A percentile compares a stretch with the other conserved stretches of the same genome.
phyloP scores from a whole-genome alignment of 2,329 filamentous ascomycete species.

The Monosporascus sp. region DNA sequence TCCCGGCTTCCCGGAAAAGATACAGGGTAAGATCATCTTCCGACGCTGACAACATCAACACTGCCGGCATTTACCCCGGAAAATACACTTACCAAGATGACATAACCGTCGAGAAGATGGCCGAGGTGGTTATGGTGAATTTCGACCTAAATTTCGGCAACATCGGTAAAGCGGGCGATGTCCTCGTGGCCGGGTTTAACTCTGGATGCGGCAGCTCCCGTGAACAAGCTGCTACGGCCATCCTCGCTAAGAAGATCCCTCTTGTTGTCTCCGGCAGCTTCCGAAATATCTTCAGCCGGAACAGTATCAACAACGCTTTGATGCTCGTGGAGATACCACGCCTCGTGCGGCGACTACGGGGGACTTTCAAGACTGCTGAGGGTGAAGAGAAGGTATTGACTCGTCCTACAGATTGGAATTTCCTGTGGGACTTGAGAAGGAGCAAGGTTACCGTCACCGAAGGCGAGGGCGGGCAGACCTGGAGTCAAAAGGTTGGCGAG shows the following conservation, averaged over 20 bases:
- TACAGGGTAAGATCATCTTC: conserved; percentile 68
- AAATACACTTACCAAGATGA: conserved; percentile 92
- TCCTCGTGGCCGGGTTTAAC: conserved; percentile 82
- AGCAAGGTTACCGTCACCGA: conserved; percentile 69
- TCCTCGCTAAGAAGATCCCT: conserved; percentile 74
- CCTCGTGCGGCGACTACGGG: conserved; percentile 60
- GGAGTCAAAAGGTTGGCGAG: conserved; percentile 79
- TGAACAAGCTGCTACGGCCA: conserved; percentile 84
- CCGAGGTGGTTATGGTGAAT: conserved; percentile 87
- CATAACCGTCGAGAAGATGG: conserved; percentile 73
- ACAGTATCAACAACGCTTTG: conserved; percentile 76
- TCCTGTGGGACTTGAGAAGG: conserved; percentile 73
- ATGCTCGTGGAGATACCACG: no score
- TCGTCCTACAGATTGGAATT: conserved; percentile 73
- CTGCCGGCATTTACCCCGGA: conserved; percentile 53
- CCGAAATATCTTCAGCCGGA: conserved; percentile 75
- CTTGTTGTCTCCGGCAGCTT: conserved; percentile 79
- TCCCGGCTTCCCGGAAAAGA: conserved; percentile 76
- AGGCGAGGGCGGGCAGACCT: conserved; percentile 54
- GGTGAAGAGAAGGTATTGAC: conserved; percentile 42
- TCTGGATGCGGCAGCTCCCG: conserved; percentile 72
- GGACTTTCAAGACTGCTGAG: conserved; percentile 48
- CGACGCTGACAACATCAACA: no score
- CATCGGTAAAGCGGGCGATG: conserved; percentile 64
- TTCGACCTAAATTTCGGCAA: conserved; percentile 70